Evolutionary conservation across 2,329 filamentous ascomycete species (phyloP), one percentile per base, ranked within the genome.

Genomic region (Cladorrhinum sp.): DNA sequence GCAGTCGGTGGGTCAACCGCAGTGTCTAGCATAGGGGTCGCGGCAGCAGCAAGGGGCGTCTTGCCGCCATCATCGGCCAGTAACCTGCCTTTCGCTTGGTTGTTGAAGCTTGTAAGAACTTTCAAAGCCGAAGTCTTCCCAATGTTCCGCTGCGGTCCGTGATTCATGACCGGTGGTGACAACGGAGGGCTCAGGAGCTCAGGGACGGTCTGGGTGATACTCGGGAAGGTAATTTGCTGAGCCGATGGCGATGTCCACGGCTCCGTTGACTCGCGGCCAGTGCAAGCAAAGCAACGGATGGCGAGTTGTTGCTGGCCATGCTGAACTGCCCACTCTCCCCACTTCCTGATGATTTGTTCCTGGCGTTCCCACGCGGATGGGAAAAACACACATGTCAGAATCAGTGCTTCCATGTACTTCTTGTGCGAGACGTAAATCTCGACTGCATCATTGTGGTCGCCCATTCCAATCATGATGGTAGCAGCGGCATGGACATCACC

Each of bases 381-480:
- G 68, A 89, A 92, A 24, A 89, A 84, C 12, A 97, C 80, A 69
- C 92, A 96, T 0, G 92, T 90, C 65, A 99, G 81, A 13, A 99
- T 84, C 29, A 98, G 81, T 1, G 95, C 93, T 76, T 99, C 95
- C 88, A 99, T 90, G 72, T 89, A 96, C 69, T 88, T 88, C 73
- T 89, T 92, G 65, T 95, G 92, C 10, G 93, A 96, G 29, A 96
- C 86, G 69, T 99, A 99, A 27, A 97, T 89, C 74, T 99, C 95
- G 62, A 99, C 93, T 0, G 95, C 95, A 72, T 99, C 93, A 65
- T 96, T 93, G 67, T 91, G 82, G 71, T 98, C 93, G 1, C 93
- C 93, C 75, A 99, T 86, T 13, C 93, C 92, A 32, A 99, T 86
- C 74, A 99, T 86, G 64, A 98, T 93, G 0, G 93, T 93, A 18